These are phyloP conservation scores for Aspergillus asperescens DNA, from an alignment of 495 filamentous ascomycete species.

Conservation along the genomic window DNA sequence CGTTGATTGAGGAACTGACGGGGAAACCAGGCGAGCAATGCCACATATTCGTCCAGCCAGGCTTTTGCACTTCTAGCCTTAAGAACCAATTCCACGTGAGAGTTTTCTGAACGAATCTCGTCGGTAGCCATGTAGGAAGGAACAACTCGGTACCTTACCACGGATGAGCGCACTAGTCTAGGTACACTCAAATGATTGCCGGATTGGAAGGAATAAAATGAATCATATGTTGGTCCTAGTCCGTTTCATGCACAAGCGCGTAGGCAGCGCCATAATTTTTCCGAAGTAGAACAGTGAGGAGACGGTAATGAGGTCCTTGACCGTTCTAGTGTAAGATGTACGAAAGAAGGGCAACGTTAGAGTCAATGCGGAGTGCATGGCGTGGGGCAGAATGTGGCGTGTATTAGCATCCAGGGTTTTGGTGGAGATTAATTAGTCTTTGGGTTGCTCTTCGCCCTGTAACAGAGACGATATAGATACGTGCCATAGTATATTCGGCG, in stretches of 20 bases:
- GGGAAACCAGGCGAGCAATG: background rate
- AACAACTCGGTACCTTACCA: background rate
- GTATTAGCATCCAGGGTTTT: constrained; percentile 18
- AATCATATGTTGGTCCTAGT: background rate
- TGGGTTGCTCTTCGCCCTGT: constrained; percentile 17
- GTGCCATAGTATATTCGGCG: background rate
- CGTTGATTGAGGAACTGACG: too few species aligned
- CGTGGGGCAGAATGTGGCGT: constrained; percentile 13
- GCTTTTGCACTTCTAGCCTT: background rate
- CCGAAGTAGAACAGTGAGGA: background rate
- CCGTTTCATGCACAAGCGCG: constrained; percentile 2
- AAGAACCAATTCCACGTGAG: background rate
- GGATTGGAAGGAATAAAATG: background rate
- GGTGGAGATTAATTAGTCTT: constrained; percentile 18
- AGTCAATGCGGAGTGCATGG: constrained; percentile 4
- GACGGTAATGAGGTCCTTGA: background rate
- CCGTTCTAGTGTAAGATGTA: background rate
- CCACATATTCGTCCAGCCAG: background rate
- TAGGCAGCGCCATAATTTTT: background rate
- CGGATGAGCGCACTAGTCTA: background rate
- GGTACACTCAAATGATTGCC: background rate
- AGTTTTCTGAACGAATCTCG: background rate
- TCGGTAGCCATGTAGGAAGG: background rate
- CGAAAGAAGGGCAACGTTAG: constrained; percentile 6
- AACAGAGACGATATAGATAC: too few species aligned